phyloP scores from a whole-genome alignment of 495 filamentous ascomycete genomes.

The Hypoxylon cercidicola region DNA sequence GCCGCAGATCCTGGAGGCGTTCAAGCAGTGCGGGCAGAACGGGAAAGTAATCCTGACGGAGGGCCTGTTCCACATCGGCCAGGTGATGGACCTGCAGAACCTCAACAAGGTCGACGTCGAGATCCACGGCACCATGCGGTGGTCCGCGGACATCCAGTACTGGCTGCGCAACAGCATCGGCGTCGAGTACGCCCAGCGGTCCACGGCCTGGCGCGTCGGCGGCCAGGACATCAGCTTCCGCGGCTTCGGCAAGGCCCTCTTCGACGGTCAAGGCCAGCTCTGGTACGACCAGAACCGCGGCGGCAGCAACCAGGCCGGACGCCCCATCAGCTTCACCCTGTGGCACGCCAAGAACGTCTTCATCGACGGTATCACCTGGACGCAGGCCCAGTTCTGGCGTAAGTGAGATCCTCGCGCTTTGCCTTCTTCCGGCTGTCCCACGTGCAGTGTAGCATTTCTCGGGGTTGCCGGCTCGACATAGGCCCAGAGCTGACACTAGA shows the following conservation, averaged over 20 bases:
- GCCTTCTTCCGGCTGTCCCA: too few species aligned
- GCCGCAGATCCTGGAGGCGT: constrained; percentile 56
- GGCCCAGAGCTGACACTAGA: constrained; percentile 3
- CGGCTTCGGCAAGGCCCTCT: constrained; percentile 53
- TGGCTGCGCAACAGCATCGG: constrained; percentile 50
- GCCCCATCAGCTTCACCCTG: constrained; percentile 54
- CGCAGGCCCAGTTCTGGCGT: constrained; percentile 56
- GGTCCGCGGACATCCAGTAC: constrained; percentile 53
- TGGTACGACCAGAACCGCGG: constrained; percentile 56
- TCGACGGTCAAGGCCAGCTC: constrained; percentile 56
- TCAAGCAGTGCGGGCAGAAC: constrained; percentile 51
- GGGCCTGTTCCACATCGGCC: constrained; percentile 55
- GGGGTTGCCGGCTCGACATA: too few species aligned
- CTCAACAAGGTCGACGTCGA: constrained; percentile 53
- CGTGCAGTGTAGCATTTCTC: too few species aligned
- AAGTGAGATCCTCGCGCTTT: constrained; percentile 22
- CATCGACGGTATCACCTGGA: constrained; percentile 56
- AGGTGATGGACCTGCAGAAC: constrained; percentile 55
- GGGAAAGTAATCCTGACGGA: constrained; percentile 51
- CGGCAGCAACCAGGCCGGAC: constrained; percentile 48
- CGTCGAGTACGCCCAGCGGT: constrained; percentile 48
- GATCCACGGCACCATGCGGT: constrained; percentile 54
- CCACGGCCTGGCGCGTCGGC: constrained; percentile 55
- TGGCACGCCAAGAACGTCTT: constrained; percentile 53
- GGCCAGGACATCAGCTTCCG: constrained; percentile 50